phyloP scores from a whole-genome alignment of 208 protist genomes.

The Acanthamoeba culbertsoni region DNA sequence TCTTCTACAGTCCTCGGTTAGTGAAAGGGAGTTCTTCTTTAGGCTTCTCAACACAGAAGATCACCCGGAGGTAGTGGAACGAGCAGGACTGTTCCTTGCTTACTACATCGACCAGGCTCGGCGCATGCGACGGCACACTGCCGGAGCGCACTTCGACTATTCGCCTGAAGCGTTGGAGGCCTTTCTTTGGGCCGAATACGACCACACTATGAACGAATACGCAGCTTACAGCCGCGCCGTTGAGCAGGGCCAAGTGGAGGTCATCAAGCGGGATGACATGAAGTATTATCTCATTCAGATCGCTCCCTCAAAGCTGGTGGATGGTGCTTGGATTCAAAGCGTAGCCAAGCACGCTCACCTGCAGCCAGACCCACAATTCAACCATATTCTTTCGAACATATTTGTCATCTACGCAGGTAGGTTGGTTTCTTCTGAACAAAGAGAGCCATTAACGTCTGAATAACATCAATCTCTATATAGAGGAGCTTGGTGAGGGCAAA shows the following conservation, averaged over 20 bases:
- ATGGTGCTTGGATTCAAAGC: slow-evolving; percentile 50
- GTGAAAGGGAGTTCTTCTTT: neutral
- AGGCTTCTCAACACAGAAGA: neutral
- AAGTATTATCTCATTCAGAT: neutral
- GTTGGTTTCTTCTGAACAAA: neutral
- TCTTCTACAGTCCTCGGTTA: neutral
- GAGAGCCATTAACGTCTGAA: neutral
- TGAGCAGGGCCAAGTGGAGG: neutral
- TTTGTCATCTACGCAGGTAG: neutral
- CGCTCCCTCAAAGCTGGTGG: slow-evolving; percentile 2
- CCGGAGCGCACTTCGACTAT: neutral
- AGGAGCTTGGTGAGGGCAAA: slow-evolving; percentile 50
- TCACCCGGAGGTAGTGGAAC: neutral
- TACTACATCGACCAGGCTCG: neutral
- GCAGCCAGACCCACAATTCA: neutral
- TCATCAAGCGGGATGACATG: slow-evolving; percentile 34
- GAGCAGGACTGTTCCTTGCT: neutral
- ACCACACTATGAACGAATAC: neutral
- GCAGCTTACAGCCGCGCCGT: neutral
- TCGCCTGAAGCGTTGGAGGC: neutral
- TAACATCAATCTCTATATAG: neutral
- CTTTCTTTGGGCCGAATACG: neutral
- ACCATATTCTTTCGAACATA: neutral
- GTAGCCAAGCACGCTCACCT: neutral
- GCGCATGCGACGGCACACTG: neutral